These are phyloP conservation scores for Colletotrichum coccodes DNA, from an alignment of 2,329 filamentous ascomycete species.

Conservation along the genomic window DNA sequence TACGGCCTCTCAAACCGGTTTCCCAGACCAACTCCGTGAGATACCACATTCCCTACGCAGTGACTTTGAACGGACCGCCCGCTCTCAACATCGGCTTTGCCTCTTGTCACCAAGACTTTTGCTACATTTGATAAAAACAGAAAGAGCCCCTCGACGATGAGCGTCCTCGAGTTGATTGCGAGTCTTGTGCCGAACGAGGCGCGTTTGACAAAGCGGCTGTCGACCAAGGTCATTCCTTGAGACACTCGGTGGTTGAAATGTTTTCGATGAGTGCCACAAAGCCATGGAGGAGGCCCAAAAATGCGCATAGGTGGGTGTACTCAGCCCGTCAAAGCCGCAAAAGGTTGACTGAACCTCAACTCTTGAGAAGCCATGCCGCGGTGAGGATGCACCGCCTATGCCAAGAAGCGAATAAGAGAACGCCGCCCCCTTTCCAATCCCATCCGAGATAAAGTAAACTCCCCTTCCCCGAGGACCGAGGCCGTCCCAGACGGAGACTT, in stretches of 20 bases:
- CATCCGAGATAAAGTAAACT: constrained; percentile 1
- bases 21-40: background rate
- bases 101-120: background rate
- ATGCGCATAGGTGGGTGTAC: background rate
- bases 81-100: background rate
- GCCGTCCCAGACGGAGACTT: background rate
- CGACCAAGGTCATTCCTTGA: background rate
- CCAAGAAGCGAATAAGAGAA: constrained; percentile 9
- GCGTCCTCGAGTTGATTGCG: background rate
- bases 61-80: background rate
- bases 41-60: constrained; percentile 17
- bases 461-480: background rate
- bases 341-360: background rate
- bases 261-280: background rate
- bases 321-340: background rate
- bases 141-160: background rate
- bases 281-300: background rate
- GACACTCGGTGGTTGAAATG: background rate
- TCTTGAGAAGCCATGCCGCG: background rate
- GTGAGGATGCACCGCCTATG: background rate
- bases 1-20: background rate
- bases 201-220: background rate
- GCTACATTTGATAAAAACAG: background rate
- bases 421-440: background rate
- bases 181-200: background rate